A percentile compares a stretch with the other conserved stretches of the same genome.
These are phyloP conservation scores for Hippophae rhamnoides DNA, from an alignment of 306 rosid genomes.

Conservation along the genomic window DNA sequence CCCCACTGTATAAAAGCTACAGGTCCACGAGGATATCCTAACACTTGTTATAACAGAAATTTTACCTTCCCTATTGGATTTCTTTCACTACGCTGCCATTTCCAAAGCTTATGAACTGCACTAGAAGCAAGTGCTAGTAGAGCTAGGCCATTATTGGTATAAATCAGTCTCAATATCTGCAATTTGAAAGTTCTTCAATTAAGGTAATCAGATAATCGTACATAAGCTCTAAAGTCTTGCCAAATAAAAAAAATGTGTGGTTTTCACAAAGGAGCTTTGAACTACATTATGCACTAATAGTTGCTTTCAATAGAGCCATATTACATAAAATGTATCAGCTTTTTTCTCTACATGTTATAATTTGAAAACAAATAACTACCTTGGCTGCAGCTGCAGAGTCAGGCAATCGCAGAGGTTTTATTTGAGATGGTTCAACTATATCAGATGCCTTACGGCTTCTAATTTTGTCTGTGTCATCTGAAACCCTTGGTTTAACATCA, in stretches of 20 bases:
- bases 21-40: no score
- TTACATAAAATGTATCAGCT: no score
- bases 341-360: no score
- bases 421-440: conserved; percentile 28
- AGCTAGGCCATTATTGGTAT: conserved; percentile 33
- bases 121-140: conserved; percentile 30
- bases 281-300: no score
- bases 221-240: not conserved
- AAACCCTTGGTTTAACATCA: conserved; percentile 37
- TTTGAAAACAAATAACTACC: conserved; percentile 14
- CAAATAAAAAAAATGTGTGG: no score
- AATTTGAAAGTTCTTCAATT: conserved; percentile 6
- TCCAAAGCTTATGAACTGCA: conserved; percentile 44
- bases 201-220: not conserved
- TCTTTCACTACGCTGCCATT: conserved; percentile 38
- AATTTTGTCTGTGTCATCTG: conserved; percentile 27
- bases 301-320: no score
- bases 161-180: conserved; percentile 35
- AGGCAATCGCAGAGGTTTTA: conserved; percentile 29
- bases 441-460: conserved; percentile 33
- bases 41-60: not conserved
- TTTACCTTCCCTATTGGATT: conserved; percentile 33
- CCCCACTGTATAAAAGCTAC: no score
- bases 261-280: no score
- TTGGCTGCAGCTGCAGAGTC: conserved; percentile 29